Evolutionary conservation across 1,139 yeast genomes (phyloP), one percentile per base, ranked within the genome.

Genomic region (Geotrichum carabidarum): DNA sequence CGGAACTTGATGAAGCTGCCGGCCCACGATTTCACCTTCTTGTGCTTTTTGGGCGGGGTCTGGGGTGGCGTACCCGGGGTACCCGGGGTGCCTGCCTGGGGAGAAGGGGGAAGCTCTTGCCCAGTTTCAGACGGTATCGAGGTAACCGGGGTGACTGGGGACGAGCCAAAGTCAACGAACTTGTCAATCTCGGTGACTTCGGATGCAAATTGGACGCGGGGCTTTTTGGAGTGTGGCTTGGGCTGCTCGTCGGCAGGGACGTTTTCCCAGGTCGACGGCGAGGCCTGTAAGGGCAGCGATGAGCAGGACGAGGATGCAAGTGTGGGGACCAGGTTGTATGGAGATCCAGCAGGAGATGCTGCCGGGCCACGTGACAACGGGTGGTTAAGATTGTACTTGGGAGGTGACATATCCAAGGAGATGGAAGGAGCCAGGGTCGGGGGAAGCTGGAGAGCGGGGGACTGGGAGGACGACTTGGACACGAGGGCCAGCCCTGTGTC

Each of bases 21-120:
- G 12, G 66, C 65, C 67, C 67, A 64, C 11, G 66, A 63, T 34
- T 61, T 62, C 53, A 62, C 63, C 55, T 62, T 62, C 46, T 58
- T 60, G 57, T 63, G 66, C 32, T 45, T 45, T 12, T 44, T 37
- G 38, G 43, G 43, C 22, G 38, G 32, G 11, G 44, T 31, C 18
- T 40, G 49, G 14, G 44, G 44, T 17, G 38, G 50, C 8, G 36
- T 40, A 22, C 9, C 38, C 36, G 45, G 54, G 7, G 38, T 37
- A 18, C 31, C 30, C 2, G 44, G 32, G 12, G 35, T 11, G 6
- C n/a, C n/a, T n/a, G 17, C 8, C 15, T 4, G 4, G 5, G 17
- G 18, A 8, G 27, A 8, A 9, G 46, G 14, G 4, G 45, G 18
- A 22, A 22, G 5, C 27, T 22, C 27, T 38, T 40, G 48, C 35